phyloP scores from a whole-genome alignment of 345 rosid genomes.

The Abelmoschus esculentus region DNA sequence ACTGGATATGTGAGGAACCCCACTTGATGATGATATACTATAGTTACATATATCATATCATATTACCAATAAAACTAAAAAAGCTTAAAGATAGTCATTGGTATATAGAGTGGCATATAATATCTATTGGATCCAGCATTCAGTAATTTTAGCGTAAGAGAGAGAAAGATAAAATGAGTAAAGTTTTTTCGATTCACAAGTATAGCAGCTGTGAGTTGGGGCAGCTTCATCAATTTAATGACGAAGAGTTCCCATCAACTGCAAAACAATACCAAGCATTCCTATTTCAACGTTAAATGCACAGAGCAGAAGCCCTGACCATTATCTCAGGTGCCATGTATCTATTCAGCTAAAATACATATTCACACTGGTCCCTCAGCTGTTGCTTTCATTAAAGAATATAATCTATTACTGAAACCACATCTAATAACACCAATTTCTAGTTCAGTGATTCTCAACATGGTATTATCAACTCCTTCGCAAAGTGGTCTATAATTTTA shows the following conservation, averaged over 20 bases:
- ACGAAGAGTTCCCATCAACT: background rate
- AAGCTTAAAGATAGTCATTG: conserved; percentile 1
- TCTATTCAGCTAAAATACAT: background rate
- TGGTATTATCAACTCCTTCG: background rate
- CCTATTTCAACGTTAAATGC: background rate
- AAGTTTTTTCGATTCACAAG: background rate
- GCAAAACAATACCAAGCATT: background rate
- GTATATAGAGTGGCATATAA: background rate
- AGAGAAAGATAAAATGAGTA: background rate
- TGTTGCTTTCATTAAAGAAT: background rate
- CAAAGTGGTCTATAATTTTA: background rate
- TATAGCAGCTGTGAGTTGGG: background rate
- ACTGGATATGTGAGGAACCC: background rate
- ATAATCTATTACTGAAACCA: background rate
- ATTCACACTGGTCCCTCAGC: background rate
- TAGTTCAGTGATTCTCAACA: background rate
- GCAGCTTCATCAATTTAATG: background rate
- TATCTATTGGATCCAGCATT: background rate
- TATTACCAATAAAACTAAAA: conserved; percentile 1
- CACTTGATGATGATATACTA: background rate
- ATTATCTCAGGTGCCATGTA: background rate
- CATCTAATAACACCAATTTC: background rate
- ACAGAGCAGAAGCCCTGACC: background rate
- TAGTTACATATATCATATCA: background rate
- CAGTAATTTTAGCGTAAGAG: background rate